Evolutionary conservation across 2,329 filamentous ascomycete genomes (phyloP).

Genomic region (Fusarium sp.): DNA sequence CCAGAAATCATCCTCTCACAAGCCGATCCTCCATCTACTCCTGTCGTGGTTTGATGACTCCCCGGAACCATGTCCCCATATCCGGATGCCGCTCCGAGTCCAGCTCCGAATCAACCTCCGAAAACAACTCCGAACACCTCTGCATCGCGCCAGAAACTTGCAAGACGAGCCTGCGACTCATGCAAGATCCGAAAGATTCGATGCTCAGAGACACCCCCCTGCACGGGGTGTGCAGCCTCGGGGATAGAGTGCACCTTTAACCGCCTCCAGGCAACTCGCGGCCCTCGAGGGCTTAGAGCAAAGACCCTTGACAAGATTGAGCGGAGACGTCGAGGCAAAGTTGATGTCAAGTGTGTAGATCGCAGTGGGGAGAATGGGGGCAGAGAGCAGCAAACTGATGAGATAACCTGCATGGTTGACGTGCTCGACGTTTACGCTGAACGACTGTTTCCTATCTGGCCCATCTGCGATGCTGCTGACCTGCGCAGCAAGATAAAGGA

Average conservation of each 20-base stretch:
- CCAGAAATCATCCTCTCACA: not conserved
- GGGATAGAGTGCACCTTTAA: conserved; percentile 64
- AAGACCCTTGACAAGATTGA: conserved; percentile 58
- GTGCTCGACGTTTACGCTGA: conserved; percentile 59
- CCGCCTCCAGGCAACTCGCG: conserved; percentile 56
- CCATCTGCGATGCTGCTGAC: conserved; percentile 59
- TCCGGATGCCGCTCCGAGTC: conserved; percentile 16
- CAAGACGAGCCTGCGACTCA: conserved; percentile 59
- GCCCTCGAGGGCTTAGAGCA: conserved; percentile 59
- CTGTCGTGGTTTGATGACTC: not conserved
- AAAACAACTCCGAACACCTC: conserved; percentile 30
- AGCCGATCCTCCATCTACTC: not conserved
- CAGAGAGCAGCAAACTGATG: conserved; percentile 18
- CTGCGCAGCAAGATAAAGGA: conserved; percentile 52
- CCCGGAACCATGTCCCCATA: conserved; percentile 31
- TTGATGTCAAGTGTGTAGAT: not conserved
- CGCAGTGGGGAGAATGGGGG: conserved; percentile 15
- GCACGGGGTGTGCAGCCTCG: conserved; percentile 57
- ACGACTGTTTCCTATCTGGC: conserved; percentile 65
- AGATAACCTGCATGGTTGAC: conserved; percentile 43
- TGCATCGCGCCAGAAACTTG: conserved; percentile 34
- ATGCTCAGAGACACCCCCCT: conserved; percentile 61
- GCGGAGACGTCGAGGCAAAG: conserved; percentile 30
- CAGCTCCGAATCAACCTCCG: conserved; percentile 20
- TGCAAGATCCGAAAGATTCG: conserved; percentile 66